These are phyloP conservation scores for Agarophyton chilense DNA, from an alignment of 23 red algal genomes.

Conservation along the genomic window DNA sequence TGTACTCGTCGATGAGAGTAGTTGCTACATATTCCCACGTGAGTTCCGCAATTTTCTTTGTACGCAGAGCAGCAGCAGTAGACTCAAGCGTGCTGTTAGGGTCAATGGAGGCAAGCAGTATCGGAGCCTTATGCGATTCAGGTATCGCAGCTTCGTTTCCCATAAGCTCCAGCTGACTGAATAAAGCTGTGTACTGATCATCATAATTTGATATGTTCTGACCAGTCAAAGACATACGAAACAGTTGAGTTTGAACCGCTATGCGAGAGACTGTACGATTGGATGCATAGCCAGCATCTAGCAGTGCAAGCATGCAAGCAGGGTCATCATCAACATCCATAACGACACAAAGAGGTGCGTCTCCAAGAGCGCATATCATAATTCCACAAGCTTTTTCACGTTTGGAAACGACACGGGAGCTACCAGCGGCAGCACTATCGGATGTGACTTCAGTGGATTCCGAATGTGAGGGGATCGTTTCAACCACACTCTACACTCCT, in stretches of 20 bases:
- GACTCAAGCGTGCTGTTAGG: no score
- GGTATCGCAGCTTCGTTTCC: no score
- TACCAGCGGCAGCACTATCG: not conserved
- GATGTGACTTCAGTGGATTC: not conserved
- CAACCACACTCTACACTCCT: not conserved
- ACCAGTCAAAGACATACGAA: conserved; percentile 7
- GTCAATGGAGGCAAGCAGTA: no score
- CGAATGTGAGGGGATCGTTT: not conserved
- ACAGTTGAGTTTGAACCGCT: conserved; percentile 31
- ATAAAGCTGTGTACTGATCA: conserved; percentile 21
- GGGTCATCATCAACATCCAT: conserved; percentile 37
- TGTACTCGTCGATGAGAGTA: conserved; percentile 28
- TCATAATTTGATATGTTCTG: conserved; percentile 40
- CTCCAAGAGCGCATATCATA: no score
- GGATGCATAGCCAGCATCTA: no score
- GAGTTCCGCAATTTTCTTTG: no score
- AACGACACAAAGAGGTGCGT: conserved; percentile 20
- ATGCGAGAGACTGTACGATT: conserved; percentile 8
- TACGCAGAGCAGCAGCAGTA: no score
- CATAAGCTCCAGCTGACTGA: conserved; percentile 11
- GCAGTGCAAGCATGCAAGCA: not conserved
- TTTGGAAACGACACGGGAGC: not conserved
- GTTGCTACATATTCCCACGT: conserved; percentile 25
- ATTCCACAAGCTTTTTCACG: conserved; percentile 14
- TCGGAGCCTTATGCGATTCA: no score